phyloP scores from a whole-genome alignment of 2,329 filamentous ascomycete genomes.

The Fusarium sp. region DNA sequence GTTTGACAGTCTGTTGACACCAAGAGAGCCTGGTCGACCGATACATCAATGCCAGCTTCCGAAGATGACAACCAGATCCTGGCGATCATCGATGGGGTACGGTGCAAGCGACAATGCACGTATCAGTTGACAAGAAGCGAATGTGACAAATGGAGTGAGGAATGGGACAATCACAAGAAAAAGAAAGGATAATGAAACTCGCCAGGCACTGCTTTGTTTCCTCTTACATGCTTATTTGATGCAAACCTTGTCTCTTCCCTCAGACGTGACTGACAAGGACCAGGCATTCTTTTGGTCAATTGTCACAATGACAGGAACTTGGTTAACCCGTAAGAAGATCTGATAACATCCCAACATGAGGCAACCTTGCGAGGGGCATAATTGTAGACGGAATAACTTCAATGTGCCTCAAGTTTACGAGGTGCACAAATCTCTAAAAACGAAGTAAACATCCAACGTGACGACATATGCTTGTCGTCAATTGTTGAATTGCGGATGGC shows the following conservation, averaged over 20 bases:
- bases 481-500: conserved; percentile 1
- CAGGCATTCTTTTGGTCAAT: conserved; percentile 17
- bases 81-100: background rate
- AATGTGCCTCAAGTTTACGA: background rate
- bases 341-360: conserved; percentile 27
- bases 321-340: conserved; percentile 24
- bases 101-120: background rate
- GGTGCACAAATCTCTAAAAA: background rate
- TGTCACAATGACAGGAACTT: conserved; percentile 26
- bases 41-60: conserved; percentile 2
- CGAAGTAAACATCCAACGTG: background rate
- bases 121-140: conserved; percentile 5
- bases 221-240: conserved; percentile 17
- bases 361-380: conserved; percentile 8
- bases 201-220: conserved; percentile 16
- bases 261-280: conserved; percentile 18
- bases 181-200: conserved; percentile 20
- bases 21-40: background rate
- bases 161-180: conserved; percentile 1
- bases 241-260: conserved; percentile 28
- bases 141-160: conserved; percentile 2
- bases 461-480: background rate
- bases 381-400: background rate
- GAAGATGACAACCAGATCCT: conserved; percentile 6
- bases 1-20: conserved; percentile 3